These are phyloP conservation scores for Leccinum fibrillosum DNA, from an alignment of 768 basidiomycete genomes.

Conservation along the genomic window DNA sequence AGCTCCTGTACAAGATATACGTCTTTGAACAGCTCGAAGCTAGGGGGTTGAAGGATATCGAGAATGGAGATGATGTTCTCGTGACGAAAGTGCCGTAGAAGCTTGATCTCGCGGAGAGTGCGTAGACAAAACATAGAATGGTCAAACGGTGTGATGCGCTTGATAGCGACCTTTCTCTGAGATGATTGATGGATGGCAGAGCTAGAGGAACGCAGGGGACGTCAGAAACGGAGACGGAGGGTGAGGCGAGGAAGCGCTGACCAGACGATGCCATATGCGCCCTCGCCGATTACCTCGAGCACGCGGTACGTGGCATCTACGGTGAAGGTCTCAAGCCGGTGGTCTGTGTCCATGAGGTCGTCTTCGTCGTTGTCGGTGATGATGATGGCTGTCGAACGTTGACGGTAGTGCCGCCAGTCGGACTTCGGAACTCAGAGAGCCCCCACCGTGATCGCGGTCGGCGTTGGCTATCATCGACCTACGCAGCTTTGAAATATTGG, in stretches of 20 bases:
- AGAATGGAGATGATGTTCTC: conserved; percentile 94
- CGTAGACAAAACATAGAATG: conserved; percentile 89
- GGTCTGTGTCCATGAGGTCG: conserved; percentile 22
- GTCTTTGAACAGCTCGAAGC: conserved; percentile 78
- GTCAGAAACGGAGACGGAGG: conserved; percentile 1
- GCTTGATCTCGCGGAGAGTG: conserved; percentile 88
- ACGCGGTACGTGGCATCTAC: conserved; percentile 63
- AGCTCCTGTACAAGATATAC: conserved; percentile 76
- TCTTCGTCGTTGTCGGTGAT: conserved; percentile 10
- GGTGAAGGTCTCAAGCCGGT: conserved; percentile 43
- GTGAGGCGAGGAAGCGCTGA: conserved; percentile 16
- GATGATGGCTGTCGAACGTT: background rate
- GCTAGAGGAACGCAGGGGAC: conserved; percentile 27
- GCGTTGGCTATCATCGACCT: background rate
- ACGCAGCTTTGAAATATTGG: background rate
- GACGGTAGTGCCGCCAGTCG: conserved; percentile 8
- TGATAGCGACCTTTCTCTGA: conserved; percentile 88
- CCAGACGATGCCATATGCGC: conserved; percentile 92
- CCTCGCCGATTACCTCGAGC: conserved; percentile 87
- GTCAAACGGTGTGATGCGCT: conserved; percentile 93
- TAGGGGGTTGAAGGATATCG: conserved; percentile 84
- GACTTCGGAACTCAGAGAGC: conserved; percentile 19
- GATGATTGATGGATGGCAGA: conserved; percentile 78
- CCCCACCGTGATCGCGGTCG: background rate
- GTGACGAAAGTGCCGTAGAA: conserved; percentile 82